Percentiles rank a stretch among this genome's conserved stretches.
phyloP scores from a whole-genome alignment of 371 early-diverging fungal genomes.

The Nematocida ausubeli region DNA sequence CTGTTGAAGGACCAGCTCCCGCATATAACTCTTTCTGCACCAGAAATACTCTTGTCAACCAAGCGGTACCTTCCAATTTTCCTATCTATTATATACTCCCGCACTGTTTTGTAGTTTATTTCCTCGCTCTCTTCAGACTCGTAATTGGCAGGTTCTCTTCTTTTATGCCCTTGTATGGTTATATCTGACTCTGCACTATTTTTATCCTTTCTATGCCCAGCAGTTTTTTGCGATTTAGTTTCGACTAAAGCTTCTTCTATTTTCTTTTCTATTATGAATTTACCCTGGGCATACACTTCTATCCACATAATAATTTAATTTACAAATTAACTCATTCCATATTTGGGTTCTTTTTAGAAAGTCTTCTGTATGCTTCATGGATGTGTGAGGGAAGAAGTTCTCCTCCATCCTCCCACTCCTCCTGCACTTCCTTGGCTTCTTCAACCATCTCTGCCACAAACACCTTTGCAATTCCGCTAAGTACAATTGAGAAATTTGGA shows the following conservation, averaged over 20 bases:
- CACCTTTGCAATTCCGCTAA: conserved; percentile 84
- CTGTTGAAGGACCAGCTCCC: conserved; percentile 38
- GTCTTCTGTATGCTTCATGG: conserved; percentile 79
- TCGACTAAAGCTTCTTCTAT: background rate
- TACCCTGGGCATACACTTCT: conserved; percentile 5
- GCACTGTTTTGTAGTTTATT: background rate
- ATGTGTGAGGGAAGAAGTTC: conserved; percentile 76
- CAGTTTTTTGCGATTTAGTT: background rate
- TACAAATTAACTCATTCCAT: conserved; percentile 40
- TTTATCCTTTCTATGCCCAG: background rate
- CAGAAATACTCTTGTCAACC: background rate
- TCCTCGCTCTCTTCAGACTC: background rate
- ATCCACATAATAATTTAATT: conserved; percentile 49
- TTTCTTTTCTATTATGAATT: conserved; percentile 37
- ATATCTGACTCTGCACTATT: conserved; percentile 5
- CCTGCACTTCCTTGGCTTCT: conserved; percentile 70
- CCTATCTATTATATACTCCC: conserved; percentile 12
- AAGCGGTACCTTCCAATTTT: conserved; percentile 34
- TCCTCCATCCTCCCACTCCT: conserved; percentile 64
- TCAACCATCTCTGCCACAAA: conserved; percentile 89
- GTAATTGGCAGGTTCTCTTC: background rate
- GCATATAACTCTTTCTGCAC: conserved; percentile 3
- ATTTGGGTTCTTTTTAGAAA: conserved; percentile 70
- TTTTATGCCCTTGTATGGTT: background rate
- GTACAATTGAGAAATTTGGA: conserved; percentile 78